A percentile compares a stretch with the other conserved stretches of the same genome.
These are phyloP conservation scores for Sugiyamaella valdiviana DNA, from an alignment of 805 yeast species.

Conservation along the genomic window DNA sequence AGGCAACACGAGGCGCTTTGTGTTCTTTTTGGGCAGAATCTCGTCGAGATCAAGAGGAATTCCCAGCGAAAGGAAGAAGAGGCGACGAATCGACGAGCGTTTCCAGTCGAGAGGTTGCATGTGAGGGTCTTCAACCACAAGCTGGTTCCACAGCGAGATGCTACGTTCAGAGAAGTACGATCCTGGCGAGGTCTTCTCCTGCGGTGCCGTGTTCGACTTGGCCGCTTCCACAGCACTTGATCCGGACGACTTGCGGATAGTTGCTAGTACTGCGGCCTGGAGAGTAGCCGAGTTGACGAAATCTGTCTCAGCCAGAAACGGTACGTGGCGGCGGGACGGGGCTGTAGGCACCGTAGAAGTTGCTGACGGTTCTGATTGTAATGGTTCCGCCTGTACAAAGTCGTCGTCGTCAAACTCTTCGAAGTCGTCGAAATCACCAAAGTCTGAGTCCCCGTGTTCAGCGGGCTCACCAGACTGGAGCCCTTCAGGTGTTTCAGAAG, in stretches of 20 bases:
- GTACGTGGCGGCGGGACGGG: too few species aligned
- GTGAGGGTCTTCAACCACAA: conserved; percentile 42
- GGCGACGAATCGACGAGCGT: conserved; percentile 56
- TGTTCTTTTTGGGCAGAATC: conserved; percentile 31
- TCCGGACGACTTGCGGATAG: conserved; percentile 3
- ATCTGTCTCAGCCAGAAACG: conserved; percentile 16
- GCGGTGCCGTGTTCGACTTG: background rate
- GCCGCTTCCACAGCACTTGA: background rate
- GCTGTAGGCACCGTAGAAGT: too few species aligned
- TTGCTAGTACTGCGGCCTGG: conserved; percentile 13
- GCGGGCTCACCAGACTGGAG: background rate
- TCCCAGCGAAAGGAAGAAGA: conserved; percentile 57
- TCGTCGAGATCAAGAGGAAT: conserved; percentile 70
- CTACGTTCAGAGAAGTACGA: conserved; percentile 22
- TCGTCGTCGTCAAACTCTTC: conserved; percentile 26
- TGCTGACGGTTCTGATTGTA: conserved; percentile 2
- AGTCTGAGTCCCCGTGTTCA: conserved; percentile 21
- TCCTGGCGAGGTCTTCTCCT: background rate
- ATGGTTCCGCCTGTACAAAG: background rate
- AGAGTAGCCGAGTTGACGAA: conserved; percentile 20
- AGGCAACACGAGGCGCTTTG: conserved; percentile 24
- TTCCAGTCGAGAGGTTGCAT: conserved; percentile 64
- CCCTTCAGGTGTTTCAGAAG: background rate
- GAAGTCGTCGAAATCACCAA: conserved; percentile 33
- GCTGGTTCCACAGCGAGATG: conserved; percentile 37